Base-by-base conservation (phyloP, 768 basidiomycete genomes). In the Tricholoma hemisulphureum region DNA sequence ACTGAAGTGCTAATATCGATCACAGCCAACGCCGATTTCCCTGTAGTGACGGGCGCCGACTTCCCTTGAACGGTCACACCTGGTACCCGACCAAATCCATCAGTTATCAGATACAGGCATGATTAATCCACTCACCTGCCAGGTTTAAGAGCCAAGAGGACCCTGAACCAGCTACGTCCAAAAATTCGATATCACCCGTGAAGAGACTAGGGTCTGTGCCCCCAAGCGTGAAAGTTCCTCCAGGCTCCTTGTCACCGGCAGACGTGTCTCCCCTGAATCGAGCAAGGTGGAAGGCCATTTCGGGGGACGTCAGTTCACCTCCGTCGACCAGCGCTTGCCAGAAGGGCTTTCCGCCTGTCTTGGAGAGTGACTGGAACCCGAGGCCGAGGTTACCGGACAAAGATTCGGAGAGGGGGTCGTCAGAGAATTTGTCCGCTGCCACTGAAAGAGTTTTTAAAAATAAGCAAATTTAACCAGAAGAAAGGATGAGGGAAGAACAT, bases 1-100 rank as follows among this genome's bases (percentile, higher is more conserved):
- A 98, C 82, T 2, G 95, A 95, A 0, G 96, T 98, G 23, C 95
- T 95, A 0, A 94, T 97, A 67, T 98, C 96, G 57, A 98, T 97
- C 7, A 94, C 95, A 10, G 88, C 81, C 10, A 87, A 67, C 0
- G 85, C 75, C 0, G 72, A 54, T 24, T 61, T 53, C 20, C 80
- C 81, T 1, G 76, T 71, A 0, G 81, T 57, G 11, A 88, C 65
- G 0, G 68, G 51, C 13, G 89, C 68, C 0, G 69, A 56, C 1
- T 78, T 72, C 2, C 85, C 84, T 60, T 87, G 79, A 5, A 92
- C 82, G 1, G 83, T 86, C 3, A 92, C 57, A 26, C 66, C 89
- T 91, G 61, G 6, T 21, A 48, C 21, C 11, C 24, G n/a, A n/a
- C n/a, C n/a, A n/a, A n/a, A 50, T 32, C 26, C n/a, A 52, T 50